These are phyloP conservation scores for Agaricus blazei DNA, from an alignment of 768 basidiomycete species.

Conservation along the genomic window DNA sequence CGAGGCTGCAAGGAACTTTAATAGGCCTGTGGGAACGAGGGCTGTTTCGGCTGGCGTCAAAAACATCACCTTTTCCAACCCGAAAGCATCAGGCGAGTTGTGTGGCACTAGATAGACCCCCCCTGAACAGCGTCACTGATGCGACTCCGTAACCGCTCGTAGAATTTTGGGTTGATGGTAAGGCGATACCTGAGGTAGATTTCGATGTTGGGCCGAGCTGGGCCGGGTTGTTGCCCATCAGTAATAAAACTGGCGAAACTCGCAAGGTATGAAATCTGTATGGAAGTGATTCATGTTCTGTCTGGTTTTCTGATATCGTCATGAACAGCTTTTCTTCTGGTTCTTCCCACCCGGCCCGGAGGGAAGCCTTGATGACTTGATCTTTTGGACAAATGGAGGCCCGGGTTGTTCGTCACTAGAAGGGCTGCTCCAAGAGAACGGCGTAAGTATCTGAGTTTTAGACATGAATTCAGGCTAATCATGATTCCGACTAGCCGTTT, in stretches of 20 bases:
- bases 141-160: not conserved
- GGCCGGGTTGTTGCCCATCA: conserved; percentile 72
- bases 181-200: conserved; percentile 58
- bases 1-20: conserved; percentile 43
- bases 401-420: conserved; percentile 75
- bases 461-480: not conserved
- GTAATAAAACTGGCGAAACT: conserved; percentile 52
- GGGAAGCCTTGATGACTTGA: conserved; percentile 66
- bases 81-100: conserved; percentile 52
- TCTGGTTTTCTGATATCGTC: not conserved
- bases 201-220: conserved; percentile 76
- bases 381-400: conserved; percentile 83
- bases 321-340: conserved; percentile 70
- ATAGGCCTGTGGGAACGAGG: conserved; percentile 12
- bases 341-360: conserved; percentile 76
- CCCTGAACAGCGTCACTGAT: not conserved
- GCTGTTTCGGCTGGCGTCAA: conserved; percentile 26
- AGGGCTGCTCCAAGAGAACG: conserved; percentile 71
- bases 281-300: not conserved
- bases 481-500: conserved; percentile 44
- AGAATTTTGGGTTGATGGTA: conserved; percentile 73
- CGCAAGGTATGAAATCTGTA: conserved; percentile 43
- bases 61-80: conserved; percentile 70
- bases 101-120: not conserved
- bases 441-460: conserved; percentile 35